Evolutionary conservation across 768 basidiomycete species (phyloP).

Genomic region (Boletus fagicola): DNA sequence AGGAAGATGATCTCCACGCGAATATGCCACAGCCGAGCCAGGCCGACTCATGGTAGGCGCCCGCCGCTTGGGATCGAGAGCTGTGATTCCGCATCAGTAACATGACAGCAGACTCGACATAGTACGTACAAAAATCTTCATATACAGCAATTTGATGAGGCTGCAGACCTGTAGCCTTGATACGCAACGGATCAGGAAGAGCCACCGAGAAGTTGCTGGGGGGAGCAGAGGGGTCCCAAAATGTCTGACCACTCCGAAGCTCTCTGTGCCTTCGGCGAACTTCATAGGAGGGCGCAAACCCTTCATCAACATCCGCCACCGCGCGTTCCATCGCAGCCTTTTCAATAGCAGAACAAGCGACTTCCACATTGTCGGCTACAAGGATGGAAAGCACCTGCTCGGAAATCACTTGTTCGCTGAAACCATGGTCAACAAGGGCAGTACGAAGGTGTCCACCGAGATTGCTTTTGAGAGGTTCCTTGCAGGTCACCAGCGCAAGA

Average conservation of each 20-base stretch:
- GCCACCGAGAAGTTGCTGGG: slow-evolving; percentile 64
- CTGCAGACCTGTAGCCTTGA: slow-evolving; percentile 81
- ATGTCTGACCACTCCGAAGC: slow-evolving; percentile 69
- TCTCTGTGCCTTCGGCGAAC: slow-evolving; percentile 84
- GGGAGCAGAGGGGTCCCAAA: slow-evolving; percentile 84
- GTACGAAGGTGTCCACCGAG: slow-evolving; percentile 86
- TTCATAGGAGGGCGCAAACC: slow-evolving; percentile 79
- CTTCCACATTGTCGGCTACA: slow-evolving; percentile 89
- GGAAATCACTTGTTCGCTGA: slow-evolving; percentile 80
- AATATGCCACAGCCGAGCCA: slow-evolving; percentile 67
- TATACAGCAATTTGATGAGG: slow-evolving; percentile 84
- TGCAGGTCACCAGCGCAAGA: slow-evolving; percentile 95
- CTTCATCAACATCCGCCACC: slow-evolving; percentile 88
- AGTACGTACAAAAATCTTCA: slow-evolving; percentile 81
- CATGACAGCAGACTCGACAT: slow-evolving; percentile 1
- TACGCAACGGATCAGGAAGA: slow-evolving; percentile 86
- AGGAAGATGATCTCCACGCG: slow-evolving; percentile 43
- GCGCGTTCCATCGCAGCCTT: slow-evolving; percentile 98
- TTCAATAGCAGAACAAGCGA: slow-evolving; percentile 92
- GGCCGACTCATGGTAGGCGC: slow-evolving; percentile 56
- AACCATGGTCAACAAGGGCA: slow-evolving; percentile 81
- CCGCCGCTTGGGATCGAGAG: slow-evolving; percentile 57
- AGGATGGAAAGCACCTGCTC: slow-evolving; percentile 79
- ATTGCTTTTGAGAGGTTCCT: slow-evolving; percentile 92
- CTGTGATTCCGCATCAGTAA: slow-evolving; percentile 30